Evolutionary conservation across 495 filamentous ascomycete genomes (phyloP).

Genomic region (Trichoderma erinaceum): DNA sequence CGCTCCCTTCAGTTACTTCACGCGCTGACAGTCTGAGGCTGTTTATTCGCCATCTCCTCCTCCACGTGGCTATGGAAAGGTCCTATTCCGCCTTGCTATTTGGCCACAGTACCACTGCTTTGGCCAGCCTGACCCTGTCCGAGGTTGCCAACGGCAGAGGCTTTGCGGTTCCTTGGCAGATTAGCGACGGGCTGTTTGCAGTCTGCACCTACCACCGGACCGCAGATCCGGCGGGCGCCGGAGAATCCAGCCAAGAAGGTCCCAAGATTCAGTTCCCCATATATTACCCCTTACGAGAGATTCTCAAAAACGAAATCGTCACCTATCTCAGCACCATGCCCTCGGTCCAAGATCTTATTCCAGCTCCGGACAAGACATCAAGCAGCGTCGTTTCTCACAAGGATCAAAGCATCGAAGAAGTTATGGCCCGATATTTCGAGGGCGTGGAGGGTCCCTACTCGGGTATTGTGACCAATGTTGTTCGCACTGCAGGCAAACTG

Average conservation of each 20-base stretch:
- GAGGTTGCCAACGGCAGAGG: slow-evolving; percentile 89
- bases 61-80: slow-evolving; percentile 52
- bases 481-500: slow-evolving; percentile 77
- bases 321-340: slow-evolving; percentile 51
- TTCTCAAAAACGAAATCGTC: slow-evolving; percentile 71
- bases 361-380: background rate
- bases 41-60: slow-evolving; percentile 62
- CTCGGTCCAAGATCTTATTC: slow-evolving; percentile 22
- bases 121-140: slow-evolving; percentile 79
- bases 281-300: slow-evolving; percentile 56
- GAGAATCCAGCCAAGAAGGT: background rate
- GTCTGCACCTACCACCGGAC: slow-evolving; percentile 40
- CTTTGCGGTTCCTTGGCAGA: slow-evolving; percentile 70
- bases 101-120: slow-evolving; percentile 77
- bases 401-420: slow-evolving; percentile 79
- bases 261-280: slow-evolving; percentile 17
- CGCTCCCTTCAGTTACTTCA: slow-evolving; percentile 65
- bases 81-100: slow-evolving; percentile 68
- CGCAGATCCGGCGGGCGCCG: slow-evolving; percentile 16
- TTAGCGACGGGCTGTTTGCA: slow-evolving; percentile 63
- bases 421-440: slow-evolving; percentile 83
- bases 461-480: slow-evolving; percentile 88
- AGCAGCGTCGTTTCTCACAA: slow-evolving; percentile 54
- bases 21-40: slow-evolving; percentile 64
- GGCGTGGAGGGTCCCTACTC: slow-evolving; percentile 85